Evolutionary conservation across 2,329 filamentous ascomycete genomes (phyloP).

Genomic region (Claviceps pazoutovae): DNA sequence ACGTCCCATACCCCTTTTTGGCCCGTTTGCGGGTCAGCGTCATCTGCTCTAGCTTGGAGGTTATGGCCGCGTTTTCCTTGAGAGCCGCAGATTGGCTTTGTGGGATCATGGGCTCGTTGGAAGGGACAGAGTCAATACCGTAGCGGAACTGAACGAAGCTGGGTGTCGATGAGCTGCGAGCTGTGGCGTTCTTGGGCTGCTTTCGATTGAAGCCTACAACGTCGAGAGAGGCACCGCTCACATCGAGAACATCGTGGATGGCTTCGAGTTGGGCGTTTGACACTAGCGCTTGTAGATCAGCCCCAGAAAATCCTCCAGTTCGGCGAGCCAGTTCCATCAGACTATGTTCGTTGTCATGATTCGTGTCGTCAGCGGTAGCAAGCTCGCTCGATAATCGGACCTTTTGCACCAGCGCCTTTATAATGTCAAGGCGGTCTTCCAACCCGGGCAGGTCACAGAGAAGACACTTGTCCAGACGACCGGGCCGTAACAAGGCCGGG

Average conservation of each 20-base stretch:
- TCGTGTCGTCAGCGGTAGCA: slow-evolving; percentile 25
- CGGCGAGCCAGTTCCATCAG: slow-evolving; percentile 61
- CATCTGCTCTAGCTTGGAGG: slow-evolving; percentile 69
- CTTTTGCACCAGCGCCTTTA: slow-evolving; percentile 70
- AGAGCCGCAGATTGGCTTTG: slow-evolving; percentile 40
- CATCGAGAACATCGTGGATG: slow-evolving; percentile 79
- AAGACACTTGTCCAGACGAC: slow-evolving; percentile 82
- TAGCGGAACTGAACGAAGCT: slow-evolving; percentile 78
- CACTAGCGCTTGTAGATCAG: slow-evolving; percentile 85
- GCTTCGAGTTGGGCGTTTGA: slow-evolving; percentile 96
- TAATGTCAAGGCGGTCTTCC: slow-evolving; percentile 77
- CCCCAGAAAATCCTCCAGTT: slow-evolving; percentile 85
- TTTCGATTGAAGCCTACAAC: slow-evolving; percentile 17
- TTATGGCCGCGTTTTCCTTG: slow-evolving; percentile 66
- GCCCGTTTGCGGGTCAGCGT: slow-evolving; percentile 49
- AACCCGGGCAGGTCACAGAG: slow-evolving; percentile 76
- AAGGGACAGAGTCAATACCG: slow-evolving; percentile 39
- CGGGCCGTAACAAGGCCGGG: slow-evolving; percentile 79
- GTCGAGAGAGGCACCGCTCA: slow-evolving; percentile 20
- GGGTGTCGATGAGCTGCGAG: slow-evolving; percentile 29
- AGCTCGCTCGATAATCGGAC: slow-evolving; percentile 60
- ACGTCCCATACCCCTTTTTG: slow-evolving; percentile 13
- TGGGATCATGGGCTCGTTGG: slow-evolving; percentile 25
- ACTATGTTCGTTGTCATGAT: slow-evolving; percentile 26
- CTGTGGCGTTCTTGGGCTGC: slow-evolving; percentile 3